Base-by-base conservation (phyloP, 306 rosid genomes). In the Casuarina cunninghamiana region DNA sequence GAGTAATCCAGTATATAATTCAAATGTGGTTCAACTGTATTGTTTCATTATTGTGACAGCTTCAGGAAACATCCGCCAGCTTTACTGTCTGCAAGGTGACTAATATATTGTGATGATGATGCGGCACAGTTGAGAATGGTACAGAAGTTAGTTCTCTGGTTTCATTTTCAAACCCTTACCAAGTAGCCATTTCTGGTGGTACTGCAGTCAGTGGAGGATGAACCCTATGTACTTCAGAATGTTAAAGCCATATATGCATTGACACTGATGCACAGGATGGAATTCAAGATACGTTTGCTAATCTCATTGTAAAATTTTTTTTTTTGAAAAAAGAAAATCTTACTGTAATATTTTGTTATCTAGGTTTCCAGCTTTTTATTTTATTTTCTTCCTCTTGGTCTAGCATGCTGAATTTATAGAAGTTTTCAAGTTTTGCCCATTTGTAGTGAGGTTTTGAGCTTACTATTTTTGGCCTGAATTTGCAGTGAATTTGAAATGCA, bases 61-160 rank as follows among this genome's bases (percentile, higher is more conserved):
- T 53, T 93, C 99, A 0, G 99, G 99, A 57, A 96, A 96, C 86
- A 90, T 96, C 72, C 99, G 99, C 49, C 99, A 96, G 86, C 99
- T 96, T 80, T 96, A 96, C 86, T 96, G 93, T 82, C 87, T 93
- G 50, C 99, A 93, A 87, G 94, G 99, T 37, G 99, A 96, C 80
- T 96, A 66, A 96, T 84, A 43, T 55, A 80, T 77, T 43, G 46
- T 19, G 69, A 67, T 39, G 42, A 68, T 68, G 81, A 43, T 45
- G 41, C 69, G 71, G 81, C 79, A 48, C 79, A 78, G 82, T 75
- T 78, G 77, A 66, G 78, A 69, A 81, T 71, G 87, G 88, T 86
- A 85, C 86, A 74, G 85, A 82, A 89, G 80, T 76, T 78, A 71
- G 72, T 65, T 79, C 84, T 76, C 81, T 83, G 71, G 83, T 84